Conservation (phyloP, 495 filamentous ascomycete species). For the Bryoglossum gracile region DNA sequence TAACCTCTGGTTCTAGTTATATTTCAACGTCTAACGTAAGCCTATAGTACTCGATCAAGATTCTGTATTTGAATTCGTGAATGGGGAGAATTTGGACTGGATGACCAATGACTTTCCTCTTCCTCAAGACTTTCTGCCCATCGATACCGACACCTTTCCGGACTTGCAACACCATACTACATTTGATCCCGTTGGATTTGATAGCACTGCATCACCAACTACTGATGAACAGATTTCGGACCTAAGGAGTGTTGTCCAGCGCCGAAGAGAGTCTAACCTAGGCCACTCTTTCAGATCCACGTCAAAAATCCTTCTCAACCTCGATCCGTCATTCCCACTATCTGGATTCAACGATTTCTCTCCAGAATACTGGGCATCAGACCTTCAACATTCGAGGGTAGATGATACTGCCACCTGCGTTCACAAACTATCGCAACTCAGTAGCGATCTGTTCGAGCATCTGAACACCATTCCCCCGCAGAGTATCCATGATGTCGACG, state of each 20-base stretch:
- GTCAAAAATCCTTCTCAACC: background rate
- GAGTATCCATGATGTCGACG: conserved; percentile 7
- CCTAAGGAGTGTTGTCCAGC: background rate
- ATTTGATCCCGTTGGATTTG: background rate
- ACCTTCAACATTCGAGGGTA: background rate
- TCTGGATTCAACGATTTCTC: background rate
- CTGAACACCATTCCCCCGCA: conserved; percentile 8
- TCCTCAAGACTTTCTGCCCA: background rate
- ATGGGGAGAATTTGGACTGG: background rate
- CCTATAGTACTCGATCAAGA: background rate
- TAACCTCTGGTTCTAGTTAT: background rate
- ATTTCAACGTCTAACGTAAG: background rate
- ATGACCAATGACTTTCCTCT: background rate
- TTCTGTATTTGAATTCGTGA: background rate
- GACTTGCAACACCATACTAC: background rate
- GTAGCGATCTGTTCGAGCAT: conserved; percentile 14
- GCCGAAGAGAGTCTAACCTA: background rate
- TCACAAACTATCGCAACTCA: conserved; percentile 11
- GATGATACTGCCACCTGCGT: conserved; percentile 1
- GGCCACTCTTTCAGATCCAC: background rate
- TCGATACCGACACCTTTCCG: background rate
- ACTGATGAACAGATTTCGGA: background rate
- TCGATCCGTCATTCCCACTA: background rate
- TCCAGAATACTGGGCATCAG: background rate
- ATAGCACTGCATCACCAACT: background rate